Evolutionary conservation across 768 basidiomycete species (phyloP), one percentile per base, ranked within the genome.

Genomic region (Floccularia luteovirens): DNA sequence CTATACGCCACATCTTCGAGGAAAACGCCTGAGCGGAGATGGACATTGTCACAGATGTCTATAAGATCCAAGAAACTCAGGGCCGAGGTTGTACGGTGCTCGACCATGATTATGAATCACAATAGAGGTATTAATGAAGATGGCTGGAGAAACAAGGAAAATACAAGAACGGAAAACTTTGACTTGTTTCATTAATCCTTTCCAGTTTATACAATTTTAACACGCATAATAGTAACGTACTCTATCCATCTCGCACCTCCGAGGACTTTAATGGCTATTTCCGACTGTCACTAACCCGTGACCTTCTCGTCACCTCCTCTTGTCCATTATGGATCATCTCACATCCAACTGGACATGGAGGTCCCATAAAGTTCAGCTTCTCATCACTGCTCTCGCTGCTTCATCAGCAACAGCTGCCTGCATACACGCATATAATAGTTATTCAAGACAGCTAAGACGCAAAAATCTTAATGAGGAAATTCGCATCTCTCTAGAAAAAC

Each of bases 1-100:
- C 63, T 58, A 12, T 58, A 58, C 3, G 58, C 39, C 13, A 56
- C 14, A 31, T 56, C 51, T 32, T 44, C 60, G 24, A 62, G 51
- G 2, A 53, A 51, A 51, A 36, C 59, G 43, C 42, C 51, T 41
- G 43, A 53, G 42, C 47, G 59, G 51, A 69, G 43, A 25, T 63
- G 68, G 40, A 77, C 77, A 57, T 91, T 92, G 58, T 91, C 77
- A 68, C 85, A 89, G 30, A 61, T 54, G 37, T 78, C 63, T 44
- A 91, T 60, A 42, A 91, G 54, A 19, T 82, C 71, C 19, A 90
- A 69, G 49, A 81, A 79, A 14, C 72, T 68, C 13, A 64, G 49
- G 42, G 53, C n/a, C n/a, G n/a, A n/a, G n/a, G n/a, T n/a, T n/a
- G n/a, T n/a, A n/a, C n/a, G n/a, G n/a, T n/a, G n/a, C n/a, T n/a